Conservation (phyloP, 2,329 filamentous ascomycete genomes). For the Emmonsiellopsis sp. region DNA sequence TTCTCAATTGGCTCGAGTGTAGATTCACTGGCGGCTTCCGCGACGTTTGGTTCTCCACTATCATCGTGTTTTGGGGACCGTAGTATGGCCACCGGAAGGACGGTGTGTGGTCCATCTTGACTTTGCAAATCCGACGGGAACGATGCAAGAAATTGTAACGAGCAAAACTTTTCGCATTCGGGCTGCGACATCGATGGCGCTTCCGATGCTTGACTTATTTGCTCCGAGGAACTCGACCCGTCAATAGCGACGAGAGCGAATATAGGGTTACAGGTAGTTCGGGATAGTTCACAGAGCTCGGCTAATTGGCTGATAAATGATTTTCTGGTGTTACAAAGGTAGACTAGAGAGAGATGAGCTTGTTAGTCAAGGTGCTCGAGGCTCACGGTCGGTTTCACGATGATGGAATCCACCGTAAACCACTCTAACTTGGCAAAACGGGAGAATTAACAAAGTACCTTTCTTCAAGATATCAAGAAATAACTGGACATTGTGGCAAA, state of each 20-base stretch:
- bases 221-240: slow-evolving; percentile 28
- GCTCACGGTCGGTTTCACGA: no score
- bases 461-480: slow-evolving; percentile 44
- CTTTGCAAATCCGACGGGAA: slow-evolving; percentile 42
- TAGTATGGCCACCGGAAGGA: slow-evolving; percentile 41
- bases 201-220: slow-evolving; percentile 12
- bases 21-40: slow-evolving; percentile 9
- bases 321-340: slow-evolving; percentile 43
- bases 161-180: slow-evolving; percentile 38
- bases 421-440: neutral
- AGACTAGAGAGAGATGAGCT: slow-evolving; percentile 33
- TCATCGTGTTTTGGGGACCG: slow-evolving; percentile 25
- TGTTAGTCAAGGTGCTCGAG: neutral
- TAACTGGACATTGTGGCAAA: slow-evolving; percentile 40
- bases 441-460: slow-evolving; percentile 31
- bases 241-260: slow-evolving; percentile 48
- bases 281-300: slow-evolving; percentile 39
- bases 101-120: slow-evolving; percentile 38
- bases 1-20: slow-evolving; percentile 20
- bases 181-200: slow-evolving; percentile 18
- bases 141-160: slow-evolving; percentile 38
- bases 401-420: no score
- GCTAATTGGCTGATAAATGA: slow-evolving; percentile 45
- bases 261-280: slow-evolving; percentile 39
- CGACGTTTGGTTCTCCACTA: slow-evolving; percentile 19